Evolutionary conservation across 176 grass and related monocot genomes (phyloP).

Genomic region (Triticum timopheevii): DNA sequence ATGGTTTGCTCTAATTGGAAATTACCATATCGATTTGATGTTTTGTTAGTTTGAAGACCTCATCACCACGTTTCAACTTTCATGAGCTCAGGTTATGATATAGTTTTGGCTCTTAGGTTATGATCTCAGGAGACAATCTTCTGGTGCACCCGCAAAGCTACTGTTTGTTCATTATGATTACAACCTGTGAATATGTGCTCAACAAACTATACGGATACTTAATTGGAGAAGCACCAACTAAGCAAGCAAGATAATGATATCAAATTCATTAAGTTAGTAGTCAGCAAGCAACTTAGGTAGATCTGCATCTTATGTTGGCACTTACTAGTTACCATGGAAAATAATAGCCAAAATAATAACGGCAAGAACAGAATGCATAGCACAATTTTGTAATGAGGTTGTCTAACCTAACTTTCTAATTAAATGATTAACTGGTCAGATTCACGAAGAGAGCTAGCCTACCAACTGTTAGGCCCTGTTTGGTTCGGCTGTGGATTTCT

Average conservation of each 20-base stretch:
- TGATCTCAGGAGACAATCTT: not conserved
- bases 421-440: not conserved
- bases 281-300: not conserved
- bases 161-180: not conserved
- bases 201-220: not conserved
- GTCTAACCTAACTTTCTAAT: not conserved
- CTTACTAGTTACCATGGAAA: not conserved
- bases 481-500: too few species aligned
- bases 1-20: not conserved
- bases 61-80: not conserved
- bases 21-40: constrained; percentile 8
- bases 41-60: constrained; percentile 14
- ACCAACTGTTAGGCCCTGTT: not conserved
- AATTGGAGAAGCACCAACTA: not conserved
- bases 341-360: not conserved
- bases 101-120: not conserved
- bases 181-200: not conserved
- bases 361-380: not conserved
- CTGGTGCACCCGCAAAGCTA: not conserved
- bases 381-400: not conserved
- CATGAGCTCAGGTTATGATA: constrained; percentile 3
- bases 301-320: not conserved
- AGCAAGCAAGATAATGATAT: constrained; percentile 1
- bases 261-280: constrained; percentile 3
- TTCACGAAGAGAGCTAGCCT: not conserved